Base-by-base conservation (phyloP, 1,284 basidiomycete species). In the Ganoderma meredithae region DNA sequence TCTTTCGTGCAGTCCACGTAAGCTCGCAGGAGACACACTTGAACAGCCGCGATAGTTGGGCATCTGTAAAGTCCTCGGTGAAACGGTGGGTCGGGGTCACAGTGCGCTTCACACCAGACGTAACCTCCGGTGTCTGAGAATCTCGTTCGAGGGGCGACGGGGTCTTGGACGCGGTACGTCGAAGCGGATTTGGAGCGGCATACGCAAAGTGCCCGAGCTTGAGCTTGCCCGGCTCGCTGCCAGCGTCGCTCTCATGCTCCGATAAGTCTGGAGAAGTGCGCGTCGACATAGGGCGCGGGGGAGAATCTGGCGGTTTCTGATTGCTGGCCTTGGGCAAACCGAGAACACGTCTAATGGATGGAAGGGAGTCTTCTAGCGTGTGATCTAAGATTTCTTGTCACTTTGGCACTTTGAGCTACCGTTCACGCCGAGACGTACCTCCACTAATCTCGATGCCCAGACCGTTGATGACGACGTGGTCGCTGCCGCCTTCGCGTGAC, bases 1-100 rank as follows among this genome's bases (percentile, higher is more conserved):
- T 85, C 76, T 95, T 95, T 62, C 85, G 82, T 8, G 85, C 79
- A 1, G 91, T 93, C 93, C 93, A 95, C 0, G 79, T 77, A 12
- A 84, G 76, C 47, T 88, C 85, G 73, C 93, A 95, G 59, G 85
- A 83, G 56, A 93, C 82, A 72, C 93, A 95, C 72, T 82, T 87
- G 13, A 79, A 75, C 1, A 94, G 75, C 22, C 75, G 82, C 1
- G 76, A 76, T 13, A 93, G 76, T 31, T 89, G 81, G 1, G 77
- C 62, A 47, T 86, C 83, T 0, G 85, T 75, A 67, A 89, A 82
- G 63, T 83, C 80, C 12, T 71, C 73, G 1, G 75, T 68, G 39
- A 82, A 77, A 53, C 72, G 74, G 63, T 69, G 63, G 17, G 62
- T 65, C 2, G 71, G 60, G 17, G 62, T 65, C 1, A 70, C 58